Evolutionary conservation across 257 asterid genomes (phyloP).

Genomic region (Rauvolfia tetraphylla): DNA sequence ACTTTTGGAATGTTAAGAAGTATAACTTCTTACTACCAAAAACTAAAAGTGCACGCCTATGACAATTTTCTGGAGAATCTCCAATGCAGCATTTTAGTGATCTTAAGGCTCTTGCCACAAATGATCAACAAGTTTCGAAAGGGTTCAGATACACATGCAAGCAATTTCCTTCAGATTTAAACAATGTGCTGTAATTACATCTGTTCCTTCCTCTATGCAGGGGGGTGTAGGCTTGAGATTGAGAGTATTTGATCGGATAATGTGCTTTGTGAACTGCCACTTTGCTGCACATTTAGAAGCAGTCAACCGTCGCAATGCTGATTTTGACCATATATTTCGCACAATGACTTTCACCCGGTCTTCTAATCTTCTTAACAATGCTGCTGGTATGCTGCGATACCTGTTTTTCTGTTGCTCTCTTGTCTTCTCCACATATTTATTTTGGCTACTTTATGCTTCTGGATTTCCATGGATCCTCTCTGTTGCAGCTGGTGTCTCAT

Average conservation of each 20-base stretch:
- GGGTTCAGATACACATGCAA: background rate
- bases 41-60: too few species aligned
- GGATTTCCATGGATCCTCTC: constrained; percentile 71
- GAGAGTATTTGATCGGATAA: constrained; percentile 83
- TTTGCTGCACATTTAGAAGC: constrained; percentile 99
- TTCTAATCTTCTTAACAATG: constrained; percentile 46
- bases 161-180: background rate
- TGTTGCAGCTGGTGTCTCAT: constrained; percentile 88
- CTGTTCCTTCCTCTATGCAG: constrained; percentile 36
- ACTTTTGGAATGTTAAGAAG: too few species aligned
- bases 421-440: constrained; percentile 67
- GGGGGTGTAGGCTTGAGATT: constrained; percentile 95
- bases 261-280: constrained; percentile 88
- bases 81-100: too few species aligned
- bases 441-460: constrained; percentile 69
- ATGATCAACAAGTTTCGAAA: too few species aligned
- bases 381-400: constrained; percentile 82
- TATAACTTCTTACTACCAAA: too few species aligned
- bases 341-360: constrained; percentile 80
- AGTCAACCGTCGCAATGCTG: constrained; percentile 84
- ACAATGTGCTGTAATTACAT: background rate
- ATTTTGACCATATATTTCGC: constrained; percentile 80
- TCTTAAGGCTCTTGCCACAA: too few species aligned
- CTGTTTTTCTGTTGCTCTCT: constrained; percentile 71
- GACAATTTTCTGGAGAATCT: too few species aligned